Conservation (phyloP, 2,329 filamentous ascomycete species). For the Ceratocystis alfenasii region DNA sequence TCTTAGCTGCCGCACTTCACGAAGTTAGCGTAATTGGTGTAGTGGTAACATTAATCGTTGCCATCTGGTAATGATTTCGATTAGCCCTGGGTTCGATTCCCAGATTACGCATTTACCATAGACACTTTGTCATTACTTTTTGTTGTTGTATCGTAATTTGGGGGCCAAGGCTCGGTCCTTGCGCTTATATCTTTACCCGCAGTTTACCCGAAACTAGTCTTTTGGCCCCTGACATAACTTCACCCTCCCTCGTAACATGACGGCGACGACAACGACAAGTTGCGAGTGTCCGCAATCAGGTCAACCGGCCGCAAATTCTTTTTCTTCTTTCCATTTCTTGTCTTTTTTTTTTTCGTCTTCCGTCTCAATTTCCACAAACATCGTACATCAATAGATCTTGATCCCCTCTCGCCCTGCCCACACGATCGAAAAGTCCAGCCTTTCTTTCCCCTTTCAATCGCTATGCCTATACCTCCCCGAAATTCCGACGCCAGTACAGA, state of each 20-base stretch:
- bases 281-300: neutral
- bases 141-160: neutral
- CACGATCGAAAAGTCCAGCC: neutral
- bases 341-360: neutral
- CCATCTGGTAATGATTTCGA: conserved; percentile 18
- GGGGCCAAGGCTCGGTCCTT: neutral
- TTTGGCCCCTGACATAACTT: neutral
- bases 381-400: neutral
- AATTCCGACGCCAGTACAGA: neutral
- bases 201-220: neutral
- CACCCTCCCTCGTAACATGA: too few relatives aligned
- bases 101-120: conserved; percentile 15
- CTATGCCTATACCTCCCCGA: neutral
- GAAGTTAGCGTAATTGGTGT: conserved; percentile 17
- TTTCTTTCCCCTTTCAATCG: neutral
- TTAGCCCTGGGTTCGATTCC: conserved; percentile 20
- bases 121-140: neutral
- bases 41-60: conserved; percentile 21
- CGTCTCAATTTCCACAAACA: too few relatives aligned
- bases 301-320: neutral
- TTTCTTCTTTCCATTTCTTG: neutral
- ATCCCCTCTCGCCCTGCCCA: neutral
- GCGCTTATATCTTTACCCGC: neutral
- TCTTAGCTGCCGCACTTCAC: neutral
- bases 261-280: neutral